Evolutionary conservation across 1,139 yeast genomes (phyloP).

Genomic region (Meyerozyma elateridarum): DNA sequence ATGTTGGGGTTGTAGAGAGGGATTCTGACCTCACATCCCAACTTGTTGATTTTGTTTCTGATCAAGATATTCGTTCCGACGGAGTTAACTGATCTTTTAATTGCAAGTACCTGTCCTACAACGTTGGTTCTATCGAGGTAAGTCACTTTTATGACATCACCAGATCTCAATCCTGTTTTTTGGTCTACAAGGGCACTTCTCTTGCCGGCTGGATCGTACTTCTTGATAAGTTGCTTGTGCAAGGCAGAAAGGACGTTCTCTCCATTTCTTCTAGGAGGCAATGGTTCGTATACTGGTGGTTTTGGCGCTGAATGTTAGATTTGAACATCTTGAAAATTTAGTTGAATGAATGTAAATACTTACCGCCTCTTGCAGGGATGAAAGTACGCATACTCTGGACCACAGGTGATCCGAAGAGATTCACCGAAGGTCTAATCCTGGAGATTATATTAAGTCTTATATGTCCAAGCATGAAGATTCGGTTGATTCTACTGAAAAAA

Average conservation of each 20-base stretch:
- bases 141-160: slow-evolving; percentile 75
- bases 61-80: slow-evolving; percentile 68
- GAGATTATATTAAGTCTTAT: too few relatives aligned
- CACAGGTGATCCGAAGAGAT: too few relatives aligned
- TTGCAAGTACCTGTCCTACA: slow-evolving; percentile 71
- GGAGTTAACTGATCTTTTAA: slow-evolving; percentile 57
- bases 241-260: slow-evolving; percentile 43
- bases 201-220: slow-evolving; percentile 70
- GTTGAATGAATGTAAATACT: slow-evolving; percentile 9
- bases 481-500: too few relatives aligned
- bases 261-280: slow-evolving; percentile 50
- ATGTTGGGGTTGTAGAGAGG: slow-evolving; percentile 77
- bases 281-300: slow-evolving; percentile 48
- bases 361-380: slow-evolving; percentile 19
- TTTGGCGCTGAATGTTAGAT: slow-evolving; percentile 8
- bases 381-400: slow-evolving; percentile 18
- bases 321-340: slow-evolving; percentile 19
- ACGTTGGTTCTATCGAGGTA: slow-evolving; percentile 67
- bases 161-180: slow-evolving; percentile 59
- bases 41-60: slow-evolving; percentile 72
- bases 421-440: too few relatives aligned
- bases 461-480: too few relatives aligned
- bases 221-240: slow-evolving; percentile 45
- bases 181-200: slow-evolving; percentile 60
- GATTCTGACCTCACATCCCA: slow-evolving; percentile 78